Conservation (phyloP, 768 basidiomycete species). For the Amanita exitialis region DNA sequence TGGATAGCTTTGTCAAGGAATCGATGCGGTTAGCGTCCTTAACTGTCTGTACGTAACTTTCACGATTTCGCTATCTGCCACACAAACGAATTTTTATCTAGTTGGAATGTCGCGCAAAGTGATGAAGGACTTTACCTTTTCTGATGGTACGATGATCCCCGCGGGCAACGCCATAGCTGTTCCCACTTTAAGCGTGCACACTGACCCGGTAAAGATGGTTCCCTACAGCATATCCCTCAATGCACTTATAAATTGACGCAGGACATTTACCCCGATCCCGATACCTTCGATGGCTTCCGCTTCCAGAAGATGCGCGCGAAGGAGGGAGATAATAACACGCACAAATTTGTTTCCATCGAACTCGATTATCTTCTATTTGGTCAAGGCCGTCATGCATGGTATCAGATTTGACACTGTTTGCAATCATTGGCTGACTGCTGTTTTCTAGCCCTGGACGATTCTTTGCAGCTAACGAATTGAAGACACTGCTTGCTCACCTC, state of each 20-base stretch:
- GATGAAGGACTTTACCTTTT: conserved; percentile 27
- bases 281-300: conserved; percentile 30
- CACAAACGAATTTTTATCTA: conserved; percentile 12
- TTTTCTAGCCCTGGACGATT: conserved; percentile 21
- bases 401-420: not conserved
- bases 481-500: conserved; percentile 21
- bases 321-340: conserved; percentile 16
- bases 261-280: conserved; percentile 23
- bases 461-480: conserved; percentile 24
- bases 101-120: conserved; percentile 20
- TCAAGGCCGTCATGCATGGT: conserved; percentile 15
- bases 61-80: conserved; percentile 9
- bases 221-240: not conserved
- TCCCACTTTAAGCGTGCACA: conserved; percentile 7
- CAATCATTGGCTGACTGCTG: not conserved
- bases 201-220: conserved; percentile 1
- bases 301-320: conserved; percentile 22
- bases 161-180: conserved; percentile 14
- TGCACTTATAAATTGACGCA: not conserved
- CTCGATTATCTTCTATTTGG: conserved; percentile 25
- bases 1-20: conserved; percentile 38
- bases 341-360: conserved; percentile 21
- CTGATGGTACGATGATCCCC: conserved; percentile 17
- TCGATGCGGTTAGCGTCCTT: conserved; percentile 20
- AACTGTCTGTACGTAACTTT: conserved; percentile 12